phyloP scores from a whole-genome alignment of 768 basidiomycete genomes.

The Leccinellum luteum region DNA sequence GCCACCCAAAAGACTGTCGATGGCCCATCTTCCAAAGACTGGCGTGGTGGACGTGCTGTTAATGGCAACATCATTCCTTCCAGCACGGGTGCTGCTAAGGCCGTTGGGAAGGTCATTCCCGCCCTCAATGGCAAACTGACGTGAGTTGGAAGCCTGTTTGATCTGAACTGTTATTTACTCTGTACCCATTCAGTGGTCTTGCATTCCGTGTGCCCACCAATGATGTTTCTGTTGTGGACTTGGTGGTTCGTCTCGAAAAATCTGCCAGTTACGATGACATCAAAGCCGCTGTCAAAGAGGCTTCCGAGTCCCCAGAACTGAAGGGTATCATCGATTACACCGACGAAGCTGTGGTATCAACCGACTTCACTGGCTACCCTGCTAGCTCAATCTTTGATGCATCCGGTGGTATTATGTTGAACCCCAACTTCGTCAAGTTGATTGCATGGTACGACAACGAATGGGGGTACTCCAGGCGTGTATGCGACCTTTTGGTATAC shows the following conservation, averaged over 20 bases:
- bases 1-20: slow-evolving; percentile 96
- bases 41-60: slow-evolving; percentile 95
- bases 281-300: slow-evolving; percentile 80
- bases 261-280: slow-evolving; percentile 83
- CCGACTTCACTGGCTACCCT: slow-evolving; percentile 82
- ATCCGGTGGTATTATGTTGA: slow-evolving; percentile 87
- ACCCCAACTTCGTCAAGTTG: slow-evolving; percentile 92
- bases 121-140: slow-evolving; percentile 96
- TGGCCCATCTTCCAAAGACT: slow-evolving; percentile 93
- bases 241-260: slow-evolving; percentile 91
- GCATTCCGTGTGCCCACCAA: slow-evolving; percentile 96
- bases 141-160: slow-evolving; percentile 41
- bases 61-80: slow-evolving; percentile 99
- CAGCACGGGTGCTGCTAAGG: slow-evolving; percentile 98
- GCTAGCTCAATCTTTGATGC: slow-evolving; percentile 94
- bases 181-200: slow-evolving; percentile 58
- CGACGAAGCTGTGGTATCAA: slow-evolving; percentile 89
- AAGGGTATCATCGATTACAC: slow-evolving; percentile 87
- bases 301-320: slow-evolving; percentile 58
- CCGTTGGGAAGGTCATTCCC: slow-evolving; percentile 98
- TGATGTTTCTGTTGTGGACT: slow-evolving; percentile 97
- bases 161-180: slow-evolving; percentile 6
- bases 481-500: slow-evolving; percentile 83
- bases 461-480: slow-evolving; percentile 92
- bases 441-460: slow-evolving; percentile 96